Percentiles rank a stretch among this genome's conserved stretches.
Conservation (phyloP, 495 filamentous ascomycete species). For the Trichoderma reesei region DNA sequence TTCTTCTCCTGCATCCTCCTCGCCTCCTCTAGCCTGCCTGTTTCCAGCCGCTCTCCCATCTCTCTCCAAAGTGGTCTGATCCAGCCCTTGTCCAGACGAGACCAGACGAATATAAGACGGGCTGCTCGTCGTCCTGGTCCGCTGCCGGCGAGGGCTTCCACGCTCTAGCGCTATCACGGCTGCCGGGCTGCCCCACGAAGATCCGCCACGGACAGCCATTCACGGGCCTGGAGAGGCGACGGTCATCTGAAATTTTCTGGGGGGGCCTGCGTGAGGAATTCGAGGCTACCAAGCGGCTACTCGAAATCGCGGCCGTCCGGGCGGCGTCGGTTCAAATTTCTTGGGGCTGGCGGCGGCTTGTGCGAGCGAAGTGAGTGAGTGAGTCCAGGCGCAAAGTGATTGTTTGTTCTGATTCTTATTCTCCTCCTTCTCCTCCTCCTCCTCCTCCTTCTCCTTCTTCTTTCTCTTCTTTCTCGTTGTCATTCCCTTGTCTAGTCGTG, state of each 20-base stretch:
- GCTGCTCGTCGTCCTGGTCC: background rate
- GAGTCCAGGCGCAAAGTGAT: too few relatives aligned
- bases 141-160: background rate
- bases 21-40: background rate
- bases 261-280: background rate
- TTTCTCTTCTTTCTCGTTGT: background rate
- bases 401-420: background rate
- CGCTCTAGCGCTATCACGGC: constrained; percentile 6
- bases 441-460: background rate
- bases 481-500: background rate
- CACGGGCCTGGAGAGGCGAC: background rate
- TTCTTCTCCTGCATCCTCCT: background rate
- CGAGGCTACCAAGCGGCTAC: background rate
- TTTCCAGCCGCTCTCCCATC: too few relatives aligned
- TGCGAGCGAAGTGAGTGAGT: too few relatives aligned
- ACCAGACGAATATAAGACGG: background rate
- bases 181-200: constrained; percentile 7
- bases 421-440: background rate
- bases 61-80: too few relatives aligned
- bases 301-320: background rate
- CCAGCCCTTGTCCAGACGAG: too few relatives aligned
- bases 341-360: background rate
- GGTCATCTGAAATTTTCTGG: background rate
- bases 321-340: background rate
- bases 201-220: constrained; percentile 5